Conservation (phyloP, 78 protist species). For the Dictyostelium capitatum region DNA sequence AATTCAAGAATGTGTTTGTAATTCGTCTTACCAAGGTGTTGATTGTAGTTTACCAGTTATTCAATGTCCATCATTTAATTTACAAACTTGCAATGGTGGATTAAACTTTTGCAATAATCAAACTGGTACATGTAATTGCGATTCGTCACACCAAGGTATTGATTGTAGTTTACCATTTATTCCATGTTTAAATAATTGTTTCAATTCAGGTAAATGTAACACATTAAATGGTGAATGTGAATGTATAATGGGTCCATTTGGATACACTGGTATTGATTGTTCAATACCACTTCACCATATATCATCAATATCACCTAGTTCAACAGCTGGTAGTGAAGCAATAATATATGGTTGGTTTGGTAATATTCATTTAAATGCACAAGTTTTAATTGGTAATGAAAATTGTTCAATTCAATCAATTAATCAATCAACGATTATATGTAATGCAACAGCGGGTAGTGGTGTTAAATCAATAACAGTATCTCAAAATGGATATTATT, state of each 20-base stretch:
- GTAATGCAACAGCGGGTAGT: not conserved
- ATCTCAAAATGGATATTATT: too few species aligned
- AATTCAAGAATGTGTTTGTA: not conserved
- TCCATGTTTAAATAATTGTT: too few species aligned
- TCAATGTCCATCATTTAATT: too few species aligned
- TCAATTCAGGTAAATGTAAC: too few species aligned
- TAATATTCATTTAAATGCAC: not conserved
- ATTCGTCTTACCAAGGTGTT: not conserved
- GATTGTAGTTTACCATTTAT: too few species aligned
- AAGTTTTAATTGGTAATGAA: not conserved
- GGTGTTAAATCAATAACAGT: not conserved
- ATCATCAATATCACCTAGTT: not conserved
- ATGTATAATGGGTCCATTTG: not conserved
- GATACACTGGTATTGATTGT: not conserved
- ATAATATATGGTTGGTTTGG: not conserved
- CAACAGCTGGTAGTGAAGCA: not conserved
- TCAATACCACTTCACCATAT: not conserved
- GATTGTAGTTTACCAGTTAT: too few species aligned
- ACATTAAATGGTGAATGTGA: not conserved
- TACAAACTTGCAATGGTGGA: too few species aligned
- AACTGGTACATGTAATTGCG: too few species aligned
- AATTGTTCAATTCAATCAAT: not conserved
- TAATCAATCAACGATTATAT: not conserved
- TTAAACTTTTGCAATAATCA: too few species aligned
- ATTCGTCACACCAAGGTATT: too few species aligned